Percentiles rank a stretch among this genome's conserved stretches.
phyloP scores from a whole-genome alignment of 257 asterid species.

The Hygrophila difformis region DNA sequence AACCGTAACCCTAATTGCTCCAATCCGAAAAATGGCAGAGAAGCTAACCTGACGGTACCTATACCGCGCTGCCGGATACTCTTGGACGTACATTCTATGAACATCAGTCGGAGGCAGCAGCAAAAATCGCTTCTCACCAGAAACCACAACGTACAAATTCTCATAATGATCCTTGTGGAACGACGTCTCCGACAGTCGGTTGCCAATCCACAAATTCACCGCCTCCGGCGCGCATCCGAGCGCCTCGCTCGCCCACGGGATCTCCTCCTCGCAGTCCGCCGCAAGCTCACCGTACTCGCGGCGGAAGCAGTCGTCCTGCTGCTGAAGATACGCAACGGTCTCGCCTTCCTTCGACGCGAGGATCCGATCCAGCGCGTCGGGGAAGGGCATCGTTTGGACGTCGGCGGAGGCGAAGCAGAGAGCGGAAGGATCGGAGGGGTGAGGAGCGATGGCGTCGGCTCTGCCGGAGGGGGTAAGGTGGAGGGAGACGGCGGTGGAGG shows the following conservation, averaged over 20 bases:
- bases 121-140: constrained; percentile 72
- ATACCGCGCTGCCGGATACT: constrained; percentile 65
- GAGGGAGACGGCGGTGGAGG: constrained; percentile 62
- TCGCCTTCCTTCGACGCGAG: constrained; percentile 20
- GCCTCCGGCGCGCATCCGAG: constrained; percentile 81
- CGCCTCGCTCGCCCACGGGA: constrained; percentile 75
- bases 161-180: constrained; percentile 90
- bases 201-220: constrained; percentile 88
- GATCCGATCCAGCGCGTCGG: constrained; percentile 45
- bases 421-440: constrained; percentile 36
- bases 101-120: constrained; percentile 86
- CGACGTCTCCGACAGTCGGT: constrained; percentile 53
- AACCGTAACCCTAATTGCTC: background rate
- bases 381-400: constrained; percentile 44
- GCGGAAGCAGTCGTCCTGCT: constrained; percentile 89
- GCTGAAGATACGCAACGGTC: constrained; percentile 66
- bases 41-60: constrained; percentile 42
- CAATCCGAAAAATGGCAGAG: background rate
- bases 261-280: constrained; percentile 50
- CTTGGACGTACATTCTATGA: constrained; percentile 75
- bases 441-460: constrained; percentile 64
- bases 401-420: constrained; percentile 81
- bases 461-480: constrained; percentile 86
- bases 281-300: constrained; percentile 53
- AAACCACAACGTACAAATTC: constrained; percentile 72